These are phyloP conservation scores for Plasmopara muralis DNA, from an alignment of 352 stramenopile species.

Conservation along the genomic window DNA sequence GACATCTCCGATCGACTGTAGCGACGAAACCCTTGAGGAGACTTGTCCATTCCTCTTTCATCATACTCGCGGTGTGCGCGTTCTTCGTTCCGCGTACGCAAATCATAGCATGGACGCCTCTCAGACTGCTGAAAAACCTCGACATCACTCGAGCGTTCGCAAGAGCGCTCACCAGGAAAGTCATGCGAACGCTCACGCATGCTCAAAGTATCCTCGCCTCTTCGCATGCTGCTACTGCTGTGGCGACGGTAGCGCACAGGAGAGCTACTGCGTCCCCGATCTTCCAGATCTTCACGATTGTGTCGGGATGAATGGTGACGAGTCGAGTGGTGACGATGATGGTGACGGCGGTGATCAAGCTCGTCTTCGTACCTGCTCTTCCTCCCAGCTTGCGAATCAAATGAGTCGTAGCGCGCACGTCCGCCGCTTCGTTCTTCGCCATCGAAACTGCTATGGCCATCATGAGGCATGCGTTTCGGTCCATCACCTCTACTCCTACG, in stretches of 20 bases:
- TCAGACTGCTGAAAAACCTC: conserved; percentile 17
- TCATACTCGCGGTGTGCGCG: conserved; percentile 18
- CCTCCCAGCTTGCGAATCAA: conserved; percentile 15
- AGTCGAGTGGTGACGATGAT: conserved; percentile 24
- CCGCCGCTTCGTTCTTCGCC: conserved; percentile 9
- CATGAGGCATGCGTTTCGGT: conserved; percentile 13
- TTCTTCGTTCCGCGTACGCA: conserved; percentile 16
- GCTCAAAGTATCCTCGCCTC: conserved; percentile 14
- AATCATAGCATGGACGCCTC: conserved; percentile 17
- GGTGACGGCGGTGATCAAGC: conserved; percentile 15
- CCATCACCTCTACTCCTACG: conserved; percentile 22
- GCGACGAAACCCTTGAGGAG: conserved; percentile 21
- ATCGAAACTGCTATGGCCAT: conserved; percentile 14
- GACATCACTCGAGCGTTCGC: conserved; percentile 9
- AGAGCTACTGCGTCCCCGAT: conserved; percentile 21
- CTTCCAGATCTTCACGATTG: conserved; percentile 18
- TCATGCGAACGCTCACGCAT: conserved; percentile 19
- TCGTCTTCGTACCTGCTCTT: conserved; percentile 22
- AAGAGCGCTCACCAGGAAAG: conserved; percentile 16
- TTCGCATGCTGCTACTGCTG: conserved; percentile 22
- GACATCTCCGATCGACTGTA: conserved; percentile 24
- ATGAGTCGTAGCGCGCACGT: conserved; percentile 18
- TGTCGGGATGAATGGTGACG: conserved; percentile 26
- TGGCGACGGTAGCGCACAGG: conserved; percentile 17
- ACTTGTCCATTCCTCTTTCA: conserved; percentile 17